Conservation (phyloP, 1,284 basidiomycete genomes). For the Hymenochaete sp. region DNA sequence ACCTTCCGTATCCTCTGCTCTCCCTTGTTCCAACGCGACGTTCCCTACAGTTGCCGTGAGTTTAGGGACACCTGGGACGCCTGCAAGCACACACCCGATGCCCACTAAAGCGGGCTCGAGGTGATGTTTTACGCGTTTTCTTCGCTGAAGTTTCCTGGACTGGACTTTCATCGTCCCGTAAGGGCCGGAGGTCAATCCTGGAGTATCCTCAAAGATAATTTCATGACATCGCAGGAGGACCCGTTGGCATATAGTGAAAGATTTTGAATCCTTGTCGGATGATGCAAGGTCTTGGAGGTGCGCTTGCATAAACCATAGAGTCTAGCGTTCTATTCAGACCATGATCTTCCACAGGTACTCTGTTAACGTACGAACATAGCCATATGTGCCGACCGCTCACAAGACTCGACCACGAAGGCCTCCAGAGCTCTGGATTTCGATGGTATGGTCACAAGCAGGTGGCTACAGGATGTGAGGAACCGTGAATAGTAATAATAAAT, state of each 20-base stretch:
- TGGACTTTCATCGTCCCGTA: slow-evolving; percentile 50
- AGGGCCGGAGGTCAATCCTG: slow-evolving; percentile 54
- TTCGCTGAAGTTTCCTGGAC: slow-evolving; percentile 38
- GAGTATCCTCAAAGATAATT: slow-evolving; percentile 90
- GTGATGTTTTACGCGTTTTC: slow-evolving; percentile 65
- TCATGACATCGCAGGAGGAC: slow-evolving; percentile 91
- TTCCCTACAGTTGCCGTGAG: slow-evolving; percentile 69
- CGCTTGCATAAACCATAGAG: slow-evolving; percentile 97
- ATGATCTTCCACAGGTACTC: background rate
- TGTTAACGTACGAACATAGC: slow-evolving; percentile 80
- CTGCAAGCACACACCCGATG: slow-evolving; percentile 75
- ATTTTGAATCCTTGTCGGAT: slow-evolving; percentile 56
- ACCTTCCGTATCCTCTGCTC: slow-evolving; percentile 49
- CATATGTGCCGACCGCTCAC: slow-evolving; percentile 85
- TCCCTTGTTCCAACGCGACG: slow-evolving; percentile 85
- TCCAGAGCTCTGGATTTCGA: slow-evolving; percentile 87
- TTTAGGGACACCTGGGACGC: slow-evolving; percentile 68
- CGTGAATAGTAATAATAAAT: no score
- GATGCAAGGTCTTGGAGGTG: slow-evolving; percentile 79
- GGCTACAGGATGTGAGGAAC: slow-evolving; percentile 49
- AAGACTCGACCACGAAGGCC: slow-evolving; percentile 81
- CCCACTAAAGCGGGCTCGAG: slow-evolving; percentile 76
- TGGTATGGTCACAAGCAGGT: slow-evolving; percentile 84
- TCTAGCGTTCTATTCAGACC: slow-evolving; percentile 40
- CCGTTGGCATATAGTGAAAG: slow-evolving; percentile 90